Conservation (phyloP, 345 rosid genomes). For the thale cress (Arabidopsis thaliana) region TAIR10.1 NC_003070.9:344001-344500, state of each 20-base stretch:
- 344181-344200: constrained; percentile 15
- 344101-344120: constrained; percentile 41
- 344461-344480: too few relatives aligned
- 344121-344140: constrained; percentile 42
- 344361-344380: too few relatives aligned
- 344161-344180: constrained; percentile 28
- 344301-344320: background rate
- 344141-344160: constrained; percentile 13
- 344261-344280: background rate
- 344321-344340: background rate
- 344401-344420: too few relatives aligned
- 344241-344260: constrained; percentile 20
- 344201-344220: background rate
- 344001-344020: constrained; percentile 33
- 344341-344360: background rate
- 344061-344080: constrained; percentile 20
- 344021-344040: constrained; percentile 28
- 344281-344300: too few relatives aligned
- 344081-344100: constrained; percentile 46
- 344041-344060: background rate
- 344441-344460: too few relatives aligned
- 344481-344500: too few relatives aligned
- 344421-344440: too few relatives aligned
- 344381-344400: too few relatives aligned
- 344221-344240: constrained; percentile 16